phyloP scores from a whole-genome alignment of 1,284 basidiomycete genomes.

The Athelia psychrophila region DNA sequence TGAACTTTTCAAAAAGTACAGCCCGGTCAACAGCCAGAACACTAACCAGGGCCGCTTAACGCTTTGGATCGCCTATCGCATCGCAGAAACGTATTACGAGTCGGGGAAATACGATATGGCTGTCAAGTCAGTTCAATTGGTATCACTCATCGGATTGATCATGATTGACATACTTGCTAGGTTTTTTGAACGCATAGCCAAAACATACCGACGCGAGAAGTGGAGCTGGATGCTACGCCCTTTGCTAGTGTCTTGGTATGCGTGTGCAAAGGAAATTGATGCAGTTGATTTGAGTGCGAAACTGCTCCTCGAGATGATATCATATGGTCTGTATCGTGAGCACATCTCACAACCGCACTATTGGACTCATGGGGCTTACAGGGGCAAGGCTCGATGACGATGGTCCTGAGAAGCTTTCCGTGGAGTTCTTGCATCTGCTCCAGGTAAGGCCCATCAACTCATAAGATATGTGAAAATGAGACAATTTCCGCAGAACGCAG shows the following conservation, averaged over 20 bases:
- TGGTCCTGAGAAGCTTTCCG: too few species aligned
- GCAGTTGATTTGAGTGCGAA: slow-evolving; percentile 73
- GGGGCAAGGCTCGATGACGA: too few species aligned
- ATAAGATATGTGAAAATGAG: slow-evolving; percentile 12
- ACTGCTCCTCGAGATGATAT: slow-evolving; percentile 79
- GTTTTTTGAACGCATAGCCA: slow-evolving; percentile 87
- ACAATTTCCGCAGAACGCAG: slow-evolving; percentile 50
- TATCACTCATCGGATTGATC: background rate
- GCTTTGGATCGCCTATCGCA: slow-evolving; percentile 81
- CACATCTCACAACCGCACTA: background rate
- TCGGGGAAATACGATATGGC: slow-evolving; percentile 82
- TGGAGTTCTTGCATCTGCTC: background rate
- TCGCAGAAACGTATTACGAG: slow-evolving; percentile 80
- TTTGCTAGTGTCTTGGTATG: slow-evolving; percentile 75
- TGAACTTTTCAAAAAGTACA: slow-evolving; percentile 82
- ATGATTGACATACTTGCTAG: slow-evolving; percentile 33
- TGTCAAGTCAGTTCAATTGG: slow-evolving; percentile 49
- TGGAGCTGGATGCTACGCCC: slow-evolving; percentile 74
- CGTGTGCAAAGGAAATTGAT: slow-evolving; percentile 72
- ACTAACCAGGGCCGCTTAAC: slow-evolving; percentile 70
- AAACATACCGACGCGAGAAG: slow-evolving; percentile 77
- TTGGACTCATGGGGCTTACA: background rate
- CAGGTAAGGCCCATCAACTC: background rate
- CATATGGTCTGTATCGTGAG: slow-evolving; percentile 52
- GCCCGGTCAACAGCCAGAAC: slow-evolving; percentile 31